Conservation (phyloP, 2,329 filamentous ascomycete genomes). For the Zasmidium cellare region DNA sequence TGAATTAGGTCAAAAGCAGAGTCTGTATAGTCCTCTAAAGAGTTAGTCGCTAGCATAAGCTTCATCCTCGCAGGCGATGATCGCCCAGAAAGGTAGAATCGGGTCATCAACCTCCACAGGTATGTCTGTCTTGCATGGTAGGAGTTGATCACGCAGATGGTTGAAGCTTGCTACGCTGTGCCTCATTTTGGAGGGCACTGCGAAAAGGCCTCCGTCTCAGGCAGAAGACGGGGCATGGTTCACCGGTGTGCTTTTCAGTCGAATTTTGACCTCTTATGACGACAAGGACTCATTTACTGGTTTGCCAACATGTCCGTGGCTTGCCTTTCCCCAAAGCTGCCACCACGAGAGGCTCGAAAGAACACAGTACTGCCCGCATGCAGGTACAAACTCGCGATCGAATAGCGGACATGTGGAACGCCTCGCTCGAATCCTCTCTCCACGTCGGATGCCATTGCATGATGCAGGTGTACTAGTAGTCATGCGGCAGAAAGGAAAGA, state of each 20-base stretch:
- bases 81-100: background rate
- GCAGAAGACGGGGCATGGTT: too few species aligned
- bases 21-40: background rate
- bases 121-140: too few species aligned
- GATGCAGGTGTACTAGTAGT: background rate
- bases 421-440: constrained; percentile 21
- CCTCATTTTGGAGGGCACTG: too few species aligned
- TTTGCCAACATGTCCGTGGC: too few species aligned
- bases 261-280: too few species aligned
- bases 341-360: too few species aligned
- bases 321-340: too few species aligned
- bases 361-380: constrained; percentile 38
- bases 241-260: too few species aligned
- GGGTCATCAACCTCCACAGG: background rate
- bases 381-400: constrained; percentile 29
- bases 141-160: too few species aligned
- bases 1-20: background rate
- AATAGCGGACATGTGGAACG: constrained; percentile 52
- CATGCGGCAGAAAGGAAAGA: background rate
- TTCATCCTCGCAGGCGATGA: background rate
- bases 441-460: background rate
- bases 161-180: background rate
- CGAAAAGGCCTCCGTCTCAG: too few species aligned
- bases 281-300: too few species aligned
- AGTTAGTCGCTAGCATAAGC: background rate